These are phyloP conservation scores for Leishmania aethiopica DNA, from an alignment of 208 protist species.

Conservation along the genomic window DNA sequence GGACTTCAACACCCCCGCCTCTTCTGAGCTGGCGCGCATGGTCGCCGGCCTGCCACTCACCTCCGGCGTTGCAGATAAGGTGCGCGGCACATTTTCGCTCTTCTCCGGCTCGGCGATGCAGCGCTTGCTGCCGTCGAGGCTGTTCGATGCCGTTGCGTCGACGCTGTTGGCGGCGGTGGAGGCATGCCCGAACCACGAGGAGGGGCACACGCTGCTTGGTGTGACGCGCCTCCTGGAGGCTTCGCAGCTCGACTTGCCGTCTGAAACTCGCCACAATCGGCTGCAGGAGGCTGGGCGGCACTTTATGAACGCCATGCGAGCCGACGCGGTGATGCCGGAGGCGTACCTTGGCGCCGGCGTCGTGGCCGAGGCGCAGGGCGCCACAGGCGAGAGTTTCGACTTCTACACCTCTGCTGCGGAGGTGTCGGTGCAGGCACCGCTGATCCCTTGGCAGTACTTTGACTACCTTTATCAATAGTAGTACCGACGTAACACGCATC, in stretches of 20 bases:
- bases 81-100: constrained; percentile 1
- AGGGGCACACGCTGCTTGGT: constrained; percentile 60
- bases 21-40: constrained; percentile 2
- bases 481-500: not conserved
- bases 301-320: constrained; percentile 56
- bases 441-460: constrained; percentile 68
- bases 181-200: constrained; percentile 45
- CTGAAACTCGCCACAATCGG: constrained; percentile 31
- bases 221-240: constrained; percentile 55
- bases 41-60: constrained; percentile 12
- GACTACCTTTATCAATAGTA: constrained; percentile 58
- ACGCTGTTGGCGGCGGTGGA: constrained; percentile 52
- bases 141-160: constrained; percentile 35
- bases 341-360: constrained; percentile 65
- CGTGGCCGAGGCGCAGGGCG: constrained; percentile 66
- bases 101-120: not conserved
- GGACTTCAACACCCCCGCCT: not conserved
- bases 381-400: constrained; percentile 52
- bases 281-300: constrained; percentile 59
- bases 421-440: constrained; percentile 44
- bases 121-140: constrained; percentile 17
- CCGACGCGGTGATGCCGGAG: constrained; percentile 31
- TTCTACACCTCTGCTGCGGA: constrained; percentile 68
- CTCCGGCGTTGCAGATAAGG: constrained; percentile 1
- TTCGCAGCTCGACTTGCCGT: constrained; percentile 37